Evolutionary conservation across 768 basidiomycete species (phyloP).

Genomic region (Pleurotus eryngii): DNA sequence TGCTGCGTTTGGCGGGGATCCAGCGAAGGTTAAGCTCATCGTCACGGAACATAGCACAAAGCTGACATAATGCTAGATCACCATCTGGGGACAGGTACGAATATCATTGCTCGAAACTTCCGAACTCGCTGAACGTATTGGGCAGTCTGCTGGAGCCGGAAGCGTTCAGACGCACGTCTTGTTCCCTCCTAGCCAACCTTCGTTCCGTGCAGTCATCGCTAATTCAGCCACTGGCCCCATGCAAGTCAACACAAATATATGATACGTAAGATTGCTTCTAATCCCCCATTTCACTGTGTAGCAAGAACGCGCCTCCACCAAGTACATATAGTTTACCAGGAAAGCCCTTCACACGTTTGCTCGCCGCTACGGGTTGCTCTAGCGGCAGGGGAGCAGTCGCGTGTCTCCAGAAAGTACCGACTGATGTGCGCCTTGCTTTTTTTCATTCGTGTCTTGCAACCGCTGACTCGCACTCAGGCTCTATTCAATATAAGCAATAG

Average conservation of each 20-base stretch:
- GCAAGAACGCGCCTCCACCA: slow-evolving; percentile 47
- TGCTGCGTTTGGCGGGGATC: slow-evolving; percentile 61
- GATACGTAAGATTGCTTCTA: no score
- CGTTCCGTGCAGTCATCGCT: slow-evolving; percentile 51
- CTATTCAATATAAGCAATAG: slow-evolving; percentile 43
- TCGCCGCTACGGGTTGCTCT: slow-evolving; percentile 44
- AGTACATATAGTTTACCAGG: slow-evolving; percentile 50
- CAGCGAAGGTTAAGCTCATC: slow-evolving; percentile 39
- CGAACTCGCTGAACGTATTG: neutral
- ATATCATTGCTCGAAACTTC: neutral
- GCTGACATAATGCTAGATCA: slow-evolving; percentile 30
- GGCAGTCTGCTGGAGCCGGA: slow-evolving; percentile 50
- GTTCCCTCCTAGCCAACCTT: slow-evolving; percentile 30
- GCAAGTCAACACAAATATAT: slow-evolving; percentile 25
- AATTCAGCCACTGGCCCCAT: slow-evolving; percentile 55
- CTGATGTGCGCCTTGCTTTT: slow-evolving; percentile 27
- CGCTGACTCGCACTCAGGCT: slow-evolving; percentile 26
- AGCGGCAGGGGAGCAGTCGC: slow-evolving; percentile 30
- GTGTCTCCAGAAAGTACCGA: slow-evolving; percentile 47
- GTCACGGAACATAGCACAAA: no score
- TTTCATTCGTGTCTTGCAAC: no score
- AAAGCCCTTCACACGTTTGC: slow-evolving; percentile 45
- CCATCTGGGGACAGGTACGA: slow-evolving; percentile 52
- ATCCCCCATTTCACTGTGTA: slow-evolving; percentile 13
- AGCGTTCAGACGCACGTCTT: slow-evolving; percentile 47